Evolutionary conservation across 75 land plant genomes (phyloP).

Genomic region (Cunninghamia lanceolata): DNA sequence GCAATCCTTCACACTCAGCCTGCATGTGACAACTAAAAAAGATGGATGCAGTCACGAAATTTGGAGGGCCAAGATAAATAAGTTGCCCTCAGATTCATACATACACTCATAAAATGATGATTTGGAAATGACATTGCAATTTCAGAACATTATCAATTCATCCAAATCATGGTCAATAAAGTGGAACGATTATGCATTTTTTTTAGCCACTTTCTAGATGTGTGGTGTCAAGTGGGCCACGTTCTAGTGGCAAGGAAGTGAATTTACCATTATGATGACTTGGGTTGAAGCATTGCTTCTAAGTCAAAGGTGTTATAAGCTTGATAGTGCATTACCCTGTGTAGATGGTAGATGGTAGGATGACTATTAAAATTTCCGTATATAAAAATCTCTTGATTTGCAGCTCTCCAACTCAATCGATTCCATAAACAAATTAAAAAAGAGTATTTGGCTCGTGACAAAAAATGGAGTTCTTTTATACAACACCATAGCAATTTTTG

Average conservation of each 20-base stretch:
- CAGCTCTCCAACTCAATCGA: neutral
- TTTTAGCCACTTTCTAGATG: neutral
- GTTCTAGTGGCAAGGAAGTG: neutral
- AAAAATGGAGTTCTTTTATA: neutral
- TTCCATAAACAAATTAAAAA: neutral
- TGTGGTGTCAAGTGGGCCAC: neutral
- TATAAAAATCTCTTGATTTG: neutral
- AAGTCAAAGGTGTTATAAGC: neutral
- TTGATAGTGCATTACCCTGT: neutral
- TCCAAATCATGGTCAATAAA: neutral
- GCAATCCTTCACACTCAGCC: conserved; percentile 66
- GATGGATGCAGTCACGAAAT: neutral
- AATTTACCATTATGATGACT: neutral
- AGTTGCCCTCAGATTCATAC: neutral
- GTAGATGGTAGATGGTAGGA: neutral
- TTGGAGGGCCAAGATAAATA: neutral
- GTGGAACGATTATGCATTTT: neutral
- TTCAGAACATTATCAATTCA: neutral
- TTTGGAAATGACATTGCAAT: neutral
- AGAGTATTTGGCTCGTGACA: neutral
- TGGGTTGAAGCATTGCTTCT: too few species aligned
- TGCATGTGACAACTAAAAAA: conserved; percentile 9
- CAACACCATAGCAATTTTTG: neutral
- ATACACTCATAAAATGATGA: neutral
- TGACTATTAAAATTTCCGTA: neutral